Base-by-base conservation (phyloP, 352 stramenopile genomes). In the Phytophthora quininea region DNA sequence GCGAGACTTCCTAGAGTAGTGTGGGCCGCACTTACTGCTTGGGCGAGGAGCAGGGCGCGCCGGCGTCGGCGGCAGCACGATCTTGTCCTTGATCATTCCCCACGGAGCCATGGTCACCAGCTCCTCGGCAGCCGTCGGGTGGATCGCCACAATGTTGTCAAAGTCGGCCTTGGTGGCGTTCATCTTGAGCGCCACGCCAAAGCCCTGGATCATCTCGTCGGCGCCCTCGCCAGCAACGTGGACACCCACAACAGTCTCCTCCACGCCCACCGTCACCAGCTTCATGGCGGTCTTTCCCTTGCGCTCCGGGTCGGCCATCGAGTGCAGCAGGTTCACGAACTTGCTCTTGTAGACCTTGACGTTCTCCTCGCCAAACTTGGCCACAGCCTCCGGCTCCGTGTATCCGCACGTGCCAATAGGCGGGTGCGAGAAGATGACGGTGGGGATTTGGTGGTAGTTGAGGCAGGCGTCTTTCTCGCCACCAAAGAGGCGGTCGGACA, bases 161-260 rank as follows among this genome's bases (percentile, higher is more conserved):
- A 99, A 98, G 80, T 99, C 96, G n/a, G 90, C 84, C 73, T 98
- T 98, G 51, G 96, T 99, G 27, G 93, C 95, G 69, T 96, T 96
- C 92, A 98, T 98, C 78, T 99, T 99, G 69, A 99, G 90, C 3
- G 97, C 97, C 3, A 99, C 94, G 35, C 86, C 97, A 71, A 99
- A 99, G 62, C 97, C 97, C 80, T 99, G 97, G 52, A 99, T 88
- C 89, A 99, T 98, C 83, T 99, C 97, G 77, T 99, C 97, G 3
- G 89, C 91, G 48, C 88, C 90, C 50, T 97, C 88, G 56, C 95
- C 97, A 61, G 98, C 92, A 43, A 98, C 79, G 79, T 99, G 97
- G 2, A 99, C 77, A 40, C 97, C 97, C 40, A 99, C 95, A 30
- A 99, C 96, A 14, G 80, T 86, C 73, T 98, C 92, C 32, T 94